phyloP scores from a whole-genome alignment of 306 rosid species.

The Geum urbanum region DNA sequence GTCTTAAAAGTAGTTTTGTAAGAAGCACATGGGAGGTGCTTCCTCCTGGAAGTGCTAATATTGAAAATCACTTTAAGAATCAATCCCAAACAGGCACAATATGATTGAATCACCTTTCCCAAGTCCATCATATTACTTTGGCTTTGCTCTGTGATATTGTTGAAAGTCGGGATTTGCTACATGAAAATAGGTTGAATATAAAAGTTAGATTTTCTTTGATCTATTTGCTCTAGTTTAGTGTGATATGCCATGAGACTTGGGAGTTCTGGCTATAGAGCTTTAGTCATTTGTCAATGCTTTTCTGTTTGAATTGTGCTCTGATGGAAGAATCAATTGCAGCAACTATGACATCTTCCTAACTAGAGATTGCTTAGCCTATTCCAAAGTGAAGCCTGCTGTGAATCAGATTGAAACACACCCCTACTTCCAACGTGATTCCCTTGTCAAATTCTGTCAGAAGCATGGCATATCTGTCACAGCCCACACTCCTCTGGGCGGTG shows the following conservation, averaged over 20 bases:
- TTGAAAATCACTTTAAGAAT: no score
- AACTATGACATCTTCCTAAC: conserved; percentile 84
- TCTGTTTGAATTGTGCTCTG: conserved; percentile 25
- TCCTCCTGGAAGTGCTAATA: no score
- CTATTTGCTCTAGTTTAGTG: neutral
- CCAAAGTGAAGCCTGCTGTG: conserved; percentile 94
- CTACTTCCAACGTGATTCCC: conserved; percentile 86
- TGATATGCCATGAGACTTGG: neutral
- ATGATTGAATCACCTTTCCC: neutral
- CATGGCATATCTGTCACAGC: conserved; percentile 82
- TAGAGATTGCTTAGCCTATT: conserved; percentile 81
- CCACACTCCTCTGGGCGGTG: conserved; percentile 94
- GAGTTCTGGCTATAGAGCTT: neutral
- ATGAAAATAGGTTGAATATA: neutral
- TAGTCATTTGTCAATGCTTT: neutral
- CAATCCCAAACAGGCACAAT: no score
- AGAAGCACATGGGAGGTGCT: no score
- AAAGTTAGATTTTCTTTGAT: neutral
- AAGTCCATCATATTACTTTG: neutral
- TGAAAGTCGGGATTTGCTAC: neutral
- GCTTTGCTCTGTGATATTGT: neutral
- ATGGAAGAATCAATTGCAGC: conserved; percentile 59
- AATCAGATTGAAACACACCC: conserved; percentile 96
- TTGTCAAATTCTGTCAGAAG: conserved; percentile 79
- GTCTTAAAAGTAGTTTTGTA: no score